Percentiles rank a stretch among this genome's conserved stretches.
Evolutionary conservation across 2,329 filamentous ascomycete species (phyloP).

Genomic region (Pseudocercospora macadamiae): DNA sequence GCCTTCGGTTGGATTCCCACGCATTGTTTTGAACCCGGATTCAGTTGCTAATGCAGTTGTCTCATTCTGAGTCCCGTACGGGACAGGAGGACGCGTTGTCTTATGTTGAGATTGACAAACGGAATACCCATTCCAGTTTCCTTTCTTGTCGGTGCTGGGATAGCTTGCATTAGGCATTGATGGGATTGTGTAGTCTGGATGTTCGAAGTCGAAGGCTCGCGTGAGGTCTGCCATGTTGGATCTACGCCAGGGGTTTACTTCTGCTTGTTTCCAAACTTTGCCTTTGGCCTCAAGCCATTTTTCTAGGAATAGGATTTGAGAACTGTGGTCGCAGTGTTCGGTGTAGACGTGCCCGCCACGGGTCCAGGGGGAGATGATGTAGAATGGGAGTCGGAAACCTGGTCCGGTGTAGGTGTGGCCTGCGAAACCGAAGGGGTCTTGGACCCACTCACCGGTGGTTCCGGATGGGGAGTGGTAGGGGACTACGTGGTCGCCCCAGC

Average conservation of each 20-base stretch:
- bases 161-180: constrained; percentile 48
- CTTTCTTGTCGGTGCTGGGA: constrained; percentile 47
- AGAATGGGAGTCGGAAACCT: constrained; percentile 57
- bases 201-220: constrained; percentile 50
- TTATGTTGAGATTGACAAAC: constrained; percentile 48
- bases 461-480: constrained; percentile 54
- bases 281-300: constrained; percentile 53
- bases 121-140: constrained; percentile 51
- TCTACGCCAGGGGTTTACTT: constrained; percentile 53
- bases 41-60: constrained; percentile 51
- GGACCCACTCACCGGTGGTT: constrained; percentile 60
- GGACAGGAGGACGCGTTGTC: constrained; percentile 47
- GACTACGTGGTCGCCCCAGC: constrained; percentile 58
- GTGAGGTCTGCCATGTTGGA: constrained; percentile 54
- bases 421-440: constrained; percentile 48
- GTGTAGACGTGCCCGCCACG: constrained; percentile 58
- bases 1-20: constrained; percentile 58
- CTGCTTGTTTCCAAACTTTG: constrained; percentile 44
- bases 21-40: constrained; percentile 57
- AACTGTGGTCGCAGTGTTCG: constrained; percentile 59
- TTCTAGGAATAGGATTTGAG: constrained; percentile 59
- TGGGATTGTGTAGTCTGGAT: constrained; percentile 55
- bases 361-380: constrained; percentile 61
- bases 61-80: constrained; percentile 49
- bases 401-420: constrained; percentile 51